Conservation (phyloP, 192 early-diverging fungal species). For the Rhizophagus clarus region DNA sequence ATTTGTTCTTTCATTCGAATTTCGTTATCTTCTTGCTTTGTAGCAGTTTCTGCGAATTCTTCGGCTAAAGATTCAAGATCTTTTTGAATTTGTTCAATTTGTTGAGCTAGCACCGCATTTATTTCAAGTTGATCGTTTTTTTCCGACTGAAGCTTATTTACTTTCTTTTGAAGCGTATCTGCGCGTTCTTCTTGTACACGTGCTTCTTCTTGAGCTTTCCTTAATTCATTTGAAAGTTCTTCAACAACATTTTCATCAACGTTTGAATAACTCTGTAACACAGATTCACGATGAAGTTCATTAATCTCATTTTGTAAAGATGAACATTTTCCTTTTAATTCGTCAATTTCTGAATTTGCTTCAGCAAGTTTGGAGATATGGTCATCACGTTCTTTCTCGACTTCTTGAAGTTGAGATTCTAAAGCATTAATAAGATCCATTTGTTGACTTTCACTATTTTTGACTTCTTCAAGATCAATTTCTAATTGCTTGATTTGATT, state of each 20-base stretch:
- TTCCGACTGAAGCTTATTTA: background rate
- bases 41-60: slow-evolving; percentile 40
- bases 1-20: slow-evolving; percentile 35
- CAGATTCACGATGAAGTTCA: background rate
- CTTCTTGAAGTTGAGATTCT: slow-evolving; percentile 14
- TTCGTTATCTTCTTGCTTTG: slow-evolving; percentile 40
- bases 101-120: background rate
- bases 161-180: background rate
- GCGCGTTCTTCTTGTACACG: background rate
- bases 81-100: slow-evolving; percentile 37
- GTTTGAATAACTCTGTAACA: background rate
- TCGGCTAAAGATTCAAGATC: slow-evolving; percentile 43
- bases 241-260: slow-evolving; percentile 19
- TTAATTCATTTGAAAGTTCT: slow-evolving; percentile 11
- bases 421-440: background rate
- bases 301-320: slow-evolving; percentile 5
- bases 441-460: background rate
- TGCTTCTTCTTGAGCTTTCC: background rate
- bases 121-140: background rate
- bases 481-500: background rate
- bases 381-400: background rate
- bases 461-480: background rate
- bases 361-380: background rate
- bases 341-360: slow-evolving; percentile 11
- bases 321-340: background rate